These are phyloP conservation scores for Grosmannia clavigera DNA, from an alignment of 2,329 filamentous ascomycete genomes.

Conservation along the genomic window DNA sequence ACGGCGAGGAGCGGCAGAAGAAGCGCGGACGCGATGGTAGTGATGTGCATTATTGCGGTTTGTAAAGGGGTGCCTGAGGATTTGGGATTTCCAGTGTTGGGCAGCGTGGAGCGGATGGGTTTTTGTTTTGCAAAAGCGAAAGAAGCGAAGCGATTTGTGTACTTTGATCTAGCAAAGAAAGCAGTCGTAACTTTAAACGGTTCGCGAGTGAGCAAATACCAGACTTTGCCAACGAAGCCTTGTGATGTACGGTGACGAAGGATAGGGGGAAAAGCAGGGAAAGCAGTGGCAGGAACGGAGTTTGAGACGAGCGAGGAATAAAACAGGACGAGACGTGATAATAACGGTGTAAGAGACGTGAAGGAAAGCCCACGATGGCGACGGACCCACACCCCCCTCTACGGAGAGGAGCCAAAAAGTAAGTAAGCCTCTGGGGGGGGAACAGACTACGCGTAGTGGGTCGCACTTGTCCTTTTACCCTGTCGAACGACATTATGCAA, in stretches of 20 bases:
- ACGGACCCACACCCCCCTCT: not conserved
- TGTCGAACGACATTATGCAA: not conserved
- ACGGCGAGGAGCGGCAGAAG: conserved; percentile 42
- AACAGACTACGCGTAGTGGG: not conserved
- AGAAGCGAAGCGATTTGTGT: no score
- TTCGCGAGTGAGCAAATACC: conserved; percentile 7
- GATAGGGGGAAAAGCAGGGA: conserved; percentile 6
- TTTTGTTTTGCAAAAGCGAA: not conserved
- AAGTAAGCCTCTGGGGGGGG: not conserved
- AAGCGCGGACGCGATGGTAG: conserved; percentile 31
- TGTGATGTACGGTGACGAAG: conserved; percentile 10
- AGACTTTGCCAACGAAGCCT: conserved; percentile 48
- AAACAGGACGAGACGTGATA: not conserved
- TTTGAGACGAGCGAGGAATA: conserved; percentile 2
- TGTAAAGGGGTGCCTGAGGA: not conserved
- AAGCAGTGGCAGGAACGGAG: conserved; percentile 1
- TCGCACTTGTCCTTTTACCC: not conserved
- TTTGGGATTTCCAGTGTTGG: not conserved
- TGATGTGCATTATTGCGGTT: conserved; percentile 27
- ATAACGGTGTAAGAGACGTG: not conserved
- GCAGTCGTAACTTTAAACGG: not conserved
- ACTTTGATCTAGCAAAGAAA: not conserved
- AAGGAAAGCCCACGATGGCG: not conserved
- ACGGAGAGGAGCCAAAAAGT: not conserved
- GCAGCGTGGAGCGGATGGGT: not conserved